Evolutionary conservation across 371 early-diverging fungal species (phyloP).

Genomic region (Umbelopsis sp.): DNA sequence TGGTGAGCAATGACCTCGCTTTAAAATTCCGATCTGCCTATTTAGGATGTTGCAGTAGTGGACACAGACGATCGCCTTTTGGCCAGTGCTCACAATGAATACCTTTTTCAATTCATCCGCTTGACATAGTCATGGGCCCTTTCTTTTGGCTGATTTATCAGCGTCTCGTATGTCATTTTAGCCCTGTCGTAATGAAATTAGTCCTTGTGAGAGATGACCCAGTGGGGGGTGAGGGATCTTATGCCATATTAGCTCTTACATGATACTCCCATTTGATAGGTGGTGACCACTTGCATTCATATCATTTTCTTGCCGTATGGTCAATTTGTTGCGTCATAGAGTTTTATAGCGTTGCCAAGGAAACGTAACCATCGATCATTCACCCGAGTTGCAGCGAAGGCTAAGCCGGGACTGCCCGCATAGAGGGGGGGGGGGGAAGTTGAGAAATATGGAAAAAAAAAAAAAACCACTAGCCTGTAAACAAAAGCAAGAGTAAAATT

Average conservation of each 20-base stretch:
- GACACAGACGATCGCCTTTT: slow-evolving; percentile 4
- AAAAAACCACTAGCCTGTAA: too few species aligned
- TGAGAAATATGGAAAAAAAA: too few species aligned
- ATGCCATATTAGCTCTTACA: not conserved
- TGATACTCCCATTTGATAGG: slow-evolving; percentile 12
- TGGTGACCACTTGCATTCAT: slow-evolving; percentile 1
- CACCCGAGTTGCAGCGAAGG: too few species aligned
- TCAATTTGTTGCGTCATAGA: not conserved
- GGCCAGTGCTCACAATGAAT: slow-evolving; percentile 17
- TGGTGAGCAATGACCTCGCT: too few species aligned
- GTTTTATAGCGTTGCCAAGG: too few species aligned
- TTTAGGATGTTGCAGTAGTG: not conserved
- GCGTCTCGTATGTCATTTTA: too few species aligned
- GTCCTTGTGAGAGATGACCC: slow-evolving; percentile 5
- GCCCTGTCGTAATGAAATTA: not conserved
- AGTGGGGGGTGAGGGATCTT: not conserved
- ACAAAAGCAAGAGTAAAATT: too few species aligned
- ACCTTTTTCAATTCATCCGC: not conserved
- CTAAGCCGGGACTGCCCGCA: too few species aligned
- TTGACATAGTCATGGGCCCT: not conserved
- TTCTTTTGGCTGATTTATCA: not conserved
- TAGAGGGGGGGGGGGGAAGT: too few species aligned
- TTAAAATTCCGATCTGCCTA: too few species aligned
- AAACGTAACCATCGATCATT: too few species aligned
- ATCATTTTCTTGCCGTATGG: not conserved